These are phyloP conservation scores for Lepiota venenata DNA, from an alignment of 768 basidiomycete genomes.

Conservation along the genomic window DNA sequence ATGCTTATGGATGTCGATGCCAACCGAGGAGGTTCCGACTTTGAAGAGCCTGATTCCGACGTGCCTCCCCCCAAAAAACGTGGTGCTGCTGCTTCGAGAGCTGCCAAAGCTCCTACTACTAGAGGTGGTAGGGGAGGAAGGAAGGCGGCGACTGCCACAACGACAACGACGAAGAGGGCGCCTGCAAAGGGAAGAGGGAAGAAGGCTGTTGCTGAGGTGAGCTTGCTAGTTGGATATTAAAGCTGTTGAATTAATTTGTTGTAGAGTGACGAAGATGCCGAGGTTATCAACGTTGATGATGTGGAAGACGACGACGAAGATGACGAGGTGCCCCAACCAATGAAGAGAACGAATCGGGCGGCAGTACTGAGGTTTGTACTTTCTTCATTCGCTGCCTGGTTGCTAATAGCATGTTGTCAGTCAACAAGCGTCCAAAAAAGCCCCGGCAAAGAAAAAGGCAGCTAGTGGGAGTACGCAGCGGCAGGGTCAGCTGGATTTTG, in stretches of 20 bases:
- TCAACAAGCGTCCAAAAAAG: constrained; percentile 38
- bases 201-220: constrained; percentile 39
- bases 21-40: constrained; percentile 45
- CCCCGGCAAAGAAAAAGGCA: constrained; percentile 51
- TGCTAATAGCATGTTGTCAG: constrained; percentile 15
- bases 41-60: constrained; percentile 46
- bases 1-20: constrained; percentile 75
- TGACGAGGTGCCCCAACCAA: constrained; percentile 43
- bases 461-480: constrained; percentile 29
- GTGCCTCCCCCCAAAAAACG: constrained; percentile 45
- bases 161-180: constrained; percentile 35
- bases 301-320: constrained; percentile 37
- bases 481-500: constrained; percentile 62
- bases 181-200: constrained; percentile 51
- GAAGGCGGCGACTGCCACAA: constrained; percentile 33
- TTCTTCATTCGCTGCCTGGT: neutral
- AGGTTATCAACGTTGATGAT: constrained; percentile 50
- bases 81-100: constrained; percentile 20
- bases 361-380: constrained; percentile 56
- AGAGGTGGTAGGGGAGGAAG: constrained; percentile 29
- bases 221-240: neutral
- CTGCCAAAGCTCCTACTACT: constrained; percentile 28
- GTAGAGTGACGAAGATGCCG: constrained; percentile 13
- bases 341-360: constrained; percentile 60
- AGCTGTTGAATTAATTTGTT: neutral